Percentiles rank a stretch among this genome's conserved stretches.
phyloP scores from a whole-genome alignment of 495 filamentous ascomycete species.

The Trichoderma parareesei region DNA sequence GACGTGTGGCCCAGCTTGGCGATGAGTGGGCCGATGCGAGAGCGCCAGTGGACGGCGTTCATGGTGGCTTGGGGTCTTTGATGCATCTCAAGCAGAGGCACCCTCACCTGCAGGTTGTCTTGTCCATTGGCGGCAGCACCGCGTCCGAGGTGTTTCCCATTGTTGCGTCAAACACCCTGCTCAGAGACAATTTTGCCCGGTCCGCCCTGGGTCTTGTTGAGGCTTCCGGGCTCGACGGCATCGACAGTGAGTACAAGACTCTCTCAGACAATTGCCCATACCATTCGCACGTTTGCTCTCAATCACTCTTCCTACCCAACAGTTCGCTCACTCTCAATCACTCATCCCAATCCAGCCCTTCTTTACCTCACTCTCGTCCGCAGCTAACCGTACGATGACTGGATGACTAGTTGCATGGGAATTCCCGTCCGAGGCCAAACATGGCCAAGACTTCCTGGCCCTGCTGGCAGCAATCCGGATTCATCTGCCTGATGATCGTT shows the following conservation, averaged over 20 bases:
- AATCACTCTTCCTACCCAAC: neutral
- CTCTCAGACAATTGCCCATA: neutral
- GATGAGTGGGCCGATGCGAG: conserved; percentile 81
- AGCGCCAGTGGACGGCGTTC: conserved; percentile 68
- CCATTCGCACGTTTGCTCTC: neutral
- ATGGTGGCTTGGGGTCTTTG: conserved; percentile 72
- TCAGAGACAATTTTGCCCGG: conserved; percentile 62
- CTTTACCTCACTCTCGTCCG: neutral
- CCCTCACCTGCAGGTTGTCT: conserved; percentile 65
- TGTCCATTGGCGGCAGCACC: conserved; percentile 81
- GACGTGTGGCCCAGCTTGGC: conserved; percentile 52
- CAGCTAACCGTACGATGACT: conserved; percentile 10
- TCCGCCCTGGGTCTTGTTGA: conserved; percentile 66
- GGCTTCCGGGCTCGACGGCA: conserved; percentile 70
- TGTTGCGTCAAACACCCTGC: conserved; percentile 54
- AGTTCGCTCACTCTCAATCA: neutral
- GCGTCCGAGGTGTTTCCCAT: conserved; percentile 71
- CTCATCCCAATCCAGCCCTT: neutral
- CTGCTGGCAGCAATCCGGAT: conserved; percentile 62
- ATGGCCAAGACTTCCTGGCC: conserved; percentile 66
- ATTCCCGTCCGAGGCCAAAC: conserved; percentile 59
- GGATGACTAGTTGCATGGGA: conserved; percentile 74
- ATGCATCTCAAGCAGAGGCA: conserved; percentile 66
- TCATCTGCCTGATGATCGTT: conserved; percentile 64
- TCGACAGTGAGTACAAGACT: conserved; percentile 57